Conservation (phyloP, 768 basidiomycete genomes). For the Suillus ampliporus region DNA sequence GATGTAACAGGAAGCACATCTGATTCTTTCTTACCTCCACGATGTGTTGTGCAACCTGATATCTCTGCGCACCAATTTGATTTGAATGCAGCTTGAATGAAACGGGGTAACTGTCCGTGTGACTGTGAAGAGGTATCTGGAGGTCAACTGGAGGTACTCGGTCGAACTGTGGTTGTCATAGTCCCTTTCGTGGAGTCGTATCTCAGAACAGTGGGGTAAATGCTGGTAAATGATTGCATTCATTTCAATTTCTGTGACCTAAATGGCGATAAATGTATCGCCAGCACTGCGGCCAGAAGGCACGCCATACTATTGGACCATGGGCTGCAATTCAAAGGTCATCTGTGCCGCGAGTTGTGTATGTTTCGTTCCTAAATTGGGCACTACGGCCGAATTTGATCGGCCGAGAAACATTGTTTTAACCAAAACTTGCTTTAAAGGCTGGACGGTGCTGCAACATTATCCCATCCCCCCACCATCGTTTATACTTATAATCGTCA, state of each 20-base stretch:
- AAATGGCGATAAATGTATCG: constrained; percentile 3
- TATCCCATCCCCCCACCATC: constrained; percentile 14
- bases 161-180: neutral
- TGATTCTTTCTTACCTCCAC: neutral
- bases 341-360: too few relatives aligned
- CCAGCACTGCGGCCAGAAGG: constrained; percentile 8
- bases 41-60: neutral
- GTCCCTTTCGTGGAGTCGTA: too few relatives aligned
- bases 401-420: constrained; percentile 8
- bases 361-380: neutral
- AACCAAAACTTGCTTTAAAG: constrained; percentile 8
- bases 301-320: too few relatives aligned
- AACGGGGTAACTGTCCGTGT: neutral
- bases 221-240: neutral
- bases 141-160: neutral
- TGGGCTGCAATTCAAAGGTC: too few relatives aligned
- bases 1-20: neutral
- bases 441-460: neutral
- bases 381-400: neutral
- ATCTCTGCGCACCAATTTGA: neutral
- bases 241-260: neutral
- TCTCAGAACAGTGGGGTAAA: too few relatives aligned
- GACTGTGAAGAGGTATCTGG: neutral
- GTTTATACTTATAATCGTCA: constrained; percentile 27
- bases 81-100: neutral